A percentile compares a stretch with the other conserved stretches of the same genome.
Conservation (phyloP, 2,329 filamentous ascomycete species). For the Mycosphaerella arachidis region DNA sequence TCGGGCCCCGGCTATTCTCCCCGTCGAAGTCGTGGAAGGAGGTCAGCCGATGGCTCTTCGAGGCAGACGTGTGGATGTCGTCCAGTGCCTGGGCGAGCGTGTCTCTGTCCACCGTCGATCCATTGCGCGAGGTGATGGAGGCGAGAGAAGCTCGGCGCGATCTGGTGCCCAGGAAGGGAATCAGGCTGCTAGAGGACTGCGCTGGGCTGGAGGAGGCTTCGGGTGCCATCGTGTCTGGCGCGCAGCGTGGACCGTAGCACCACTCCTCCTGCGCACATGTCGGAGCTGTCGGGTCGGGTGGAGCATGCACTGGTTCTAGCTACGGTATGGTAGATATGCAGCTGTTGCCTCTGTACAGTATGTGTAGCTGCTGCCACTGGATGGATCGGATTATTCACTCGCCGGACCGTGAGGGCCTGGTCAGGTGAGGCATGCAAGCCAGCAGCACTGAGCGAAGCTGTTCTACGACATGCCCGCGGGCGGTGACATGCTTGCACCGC, state of each 20-base stretch:
- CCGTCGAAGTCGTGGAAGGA: conserved; percentile 95
- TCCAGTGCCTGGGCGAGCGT: conserved; percentile 74
- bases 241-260: background rate
- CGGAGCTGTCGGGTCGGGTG: background rate
- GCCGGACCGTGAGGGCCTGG: background rate
- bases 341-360: background rate
- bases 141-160: conserved; percentile 38
- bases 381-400: background rate
- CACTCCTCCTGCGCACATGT: background rate
- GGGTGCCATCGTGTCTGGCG: conserved; percentile 22
- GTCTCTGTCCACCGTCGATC: conserved; percentile 58
- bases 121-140: conserved; percentile 34
- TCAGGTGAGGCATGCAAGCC: background rate
- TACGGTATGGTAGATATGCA: background rate
- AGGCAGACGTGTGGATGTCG: conserved; percentile 85
- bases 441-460: background rate
- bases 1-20: conserved; percentile 44
- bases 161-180: conserved; percentile 30
- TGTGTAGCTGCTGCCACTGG: background rate
- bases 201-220: conserved; percentile 26
- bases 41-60: conserved; percentile 75
- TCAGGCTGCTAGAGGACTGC: conserved; percentile 23
- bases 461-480: background rate
- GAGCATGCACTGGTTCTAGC: background rate
- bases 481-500: background rate